Evolutionary conservation across 1,139 yeast genomes (phyloP).

Genomic region (Keqinozyma sinolaborantium): DNA sequence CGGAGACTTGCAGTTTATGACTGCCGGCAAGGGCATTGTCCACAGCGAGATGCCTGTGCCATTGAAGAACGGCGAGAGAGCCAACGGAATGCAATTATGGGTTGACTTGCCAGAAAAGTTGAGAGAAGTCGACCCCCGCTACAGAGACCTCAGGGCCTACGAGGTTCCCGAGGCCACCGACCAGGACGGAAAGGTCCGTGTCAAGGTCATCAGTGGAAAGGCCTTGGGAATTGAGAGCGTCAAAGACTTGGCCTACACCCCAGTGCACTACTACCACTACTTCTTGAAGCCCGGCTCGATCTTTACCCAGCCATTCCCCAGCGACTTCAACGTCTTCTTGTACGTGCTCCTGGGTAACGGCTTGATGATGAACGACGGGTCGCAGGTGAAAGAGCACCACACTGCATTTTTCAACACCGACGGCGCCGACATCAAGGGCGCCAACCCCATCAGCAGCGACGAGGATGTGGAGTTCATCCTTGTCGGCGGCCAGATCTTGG

Average conservation of each 20-base stretch:
- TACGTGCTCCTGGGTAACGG: slow-evolving; percentile 63
- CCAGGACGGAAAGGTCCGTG: slow-evolving; percentile 65
- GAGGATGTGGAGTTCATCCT: slow-evolving; percentile 55
- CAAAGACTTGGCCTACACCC: slow-evolving; percentile 80
- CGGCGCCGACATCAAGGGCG: slow-evolving; percentile 56
- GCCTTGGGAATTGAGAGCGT: slow-evolving; percentile 73
- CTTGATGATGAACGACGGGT: slow-evolving; percentile 44
- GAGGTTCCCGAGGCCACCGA: slow-evolving; percentile 66
- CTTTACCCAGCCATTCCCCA: slow-evolving; percentile 59
- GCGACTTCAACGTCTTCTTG: slow-evolving; percentile 67
- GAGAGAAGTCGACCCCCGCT: slow-evolving; percentile 71
- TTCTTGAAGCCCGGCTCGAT: slow-evolving; percentile 65
- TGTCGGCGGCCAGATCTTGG: slow-evolving; percentile 72
- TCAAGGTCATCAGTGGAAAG: slow-evolving; percentile 76
- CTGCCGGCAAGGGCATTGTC: slow-evolving; percentile 87
- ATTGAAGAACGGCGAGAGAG: slow-evolving; percentile 51
- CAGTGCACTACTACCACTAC: slow-evolving; percentile 73
- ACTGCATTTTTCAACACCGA: slow-evolving; percentile 65
- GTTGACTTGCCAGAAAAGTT: slow-evolving; percentile 76
- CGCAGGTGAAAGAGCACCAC: slow-evolving; percentile 41
- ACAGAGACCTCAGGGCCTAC: slow-evolving; percentile 68
- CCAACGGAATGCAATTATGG: slow-evolving; percentile 85
- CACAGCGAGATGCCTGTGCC: slow-evolving; percentile 86
- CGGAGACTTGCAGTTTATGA: slow-evolving; percentile 93
- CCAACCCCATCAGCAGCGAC: slow-evolving; percentile 32